Conservation (phyloP, 1,139 yeast species). For the Sugiyamaella grinbergsii region DNA sequence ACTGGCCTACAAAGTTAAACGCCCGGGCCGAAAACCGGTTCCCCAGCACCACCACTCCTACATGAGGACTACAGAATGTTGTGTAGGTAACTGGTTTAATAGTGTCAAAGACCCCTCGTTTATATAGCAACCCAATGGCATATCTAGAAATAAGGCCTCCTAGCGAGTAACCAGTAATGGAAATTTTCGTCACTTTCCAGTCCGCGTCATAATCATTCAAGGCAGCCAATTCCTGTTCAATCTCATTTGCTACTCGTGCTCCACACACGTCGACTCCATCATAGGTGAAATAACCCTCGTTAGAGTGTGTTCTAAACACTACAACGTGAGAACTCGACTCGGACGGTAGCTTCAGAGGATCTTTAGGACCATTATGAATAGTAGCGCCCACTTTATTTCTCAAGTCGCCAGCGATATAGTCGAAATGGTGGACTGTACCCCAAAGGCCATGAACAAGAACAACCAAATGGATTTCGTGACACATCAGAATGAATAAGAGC, state of each 20-base stretch:
- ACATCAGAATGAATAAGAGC: conserved; percentile 1
- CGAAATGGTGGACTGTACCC: conserved; percentile 74
- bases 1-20: conserved; percentile 64
- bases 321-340: conserved; percentile 37
- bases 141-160: conserved; percentile 82
- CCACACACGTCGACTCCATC: conserved; percentile 90
- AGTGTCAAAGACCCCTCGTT: conserved; percentile 54
- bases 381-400: conserved; percentile 32
- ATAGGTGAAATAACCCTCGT: conserved; percentile 68
- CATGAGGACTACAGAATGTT: conserved; percentile 81
- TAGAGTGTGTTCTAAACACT: conserved; percentile 62
- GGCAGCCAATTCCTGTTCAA: conserved; percentile 49
- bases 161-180: conserved; percentile 77
- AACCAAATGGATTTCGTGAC: conserved; percentile 53
- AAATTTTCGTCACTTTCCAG: conserved; percentile 45
- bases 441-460: conserved; percentile 81
- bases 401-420: conserved; percentile 47
- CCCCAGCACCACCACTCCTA: conserved; percentile 72
- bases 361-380: conserved; percentile 28
- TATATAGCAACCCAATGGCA: conserved; percentile 68
- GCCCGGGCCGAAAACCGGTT: conserved; percentile 47
- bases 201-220: conserved; percentile 36
- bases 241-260: conserved; percentile 69
- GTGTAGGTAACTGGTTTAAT: conserved; percentile 51
- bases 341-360: conserved; percentile 1